Evolutionary conservation across 225 moss, liverwort and hornwort genomes (phyloP), one percentile per base, ranked within the genome.

Genomic region (Physcomitrellopsis africana): DNA sequence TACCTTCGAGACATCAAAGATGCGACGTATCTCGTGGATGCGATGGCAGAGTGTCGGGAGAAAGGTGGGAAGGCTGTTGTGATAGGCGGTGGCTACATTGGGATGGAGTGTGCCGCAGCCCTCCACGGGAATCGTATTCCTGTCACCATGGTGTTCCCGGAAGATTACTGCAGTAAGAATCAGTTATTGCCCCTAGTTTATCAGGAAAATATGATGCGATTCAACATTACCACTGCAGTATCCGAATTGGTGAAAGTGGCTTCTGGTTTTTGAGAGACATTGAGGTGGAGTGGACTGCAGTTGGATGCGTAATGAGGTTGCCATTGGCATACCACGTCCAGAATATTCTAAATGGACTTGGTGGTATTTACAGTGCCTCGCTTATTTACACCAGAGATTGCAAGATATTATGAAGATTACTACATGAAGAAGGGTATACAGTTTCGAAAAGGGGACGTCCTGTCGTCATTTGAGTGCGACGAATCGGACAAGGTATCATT

Each of bases 21-120:
- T 73, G 97, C 97, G 27, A 59, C 80, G 10, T 68, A 85, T 49
- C 90, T 99, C 37, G 90, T 88, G 63, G 72, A 90, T 44, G 73
- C 47, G 66, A 94, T 93, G 89, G 80, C 78, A 61, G 71, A 82
- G 29, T 94, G 92, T 63, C 87, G 83, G 23, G 77, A 76, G 60
- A 83, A 69, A 27, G 81, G 85, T 27, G 94, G 97, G 19, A 77
- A 86, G 83, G 94, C 95, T 32, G 95, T 99, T 43, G 97, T 99
- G 12, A 93, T 99, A 73, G 97, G 97, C 46, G 97, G 97, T 65
- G 97, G 97, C 49, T 99, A 99, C 72, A 99, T 99, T 72, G 97
- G 97, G 56, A 99, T 99, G 97, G 97, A 99, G 73, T 93, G 93
- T 72, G 94, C 95, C 24, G 97, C 97, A 70, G 90, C 97, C 51